These are phyloP conservation scores for Diplodia corticola DNA, from an alignment of 2,329 filamentous ascomycete species.

Conservation along the genomic window DNA sequence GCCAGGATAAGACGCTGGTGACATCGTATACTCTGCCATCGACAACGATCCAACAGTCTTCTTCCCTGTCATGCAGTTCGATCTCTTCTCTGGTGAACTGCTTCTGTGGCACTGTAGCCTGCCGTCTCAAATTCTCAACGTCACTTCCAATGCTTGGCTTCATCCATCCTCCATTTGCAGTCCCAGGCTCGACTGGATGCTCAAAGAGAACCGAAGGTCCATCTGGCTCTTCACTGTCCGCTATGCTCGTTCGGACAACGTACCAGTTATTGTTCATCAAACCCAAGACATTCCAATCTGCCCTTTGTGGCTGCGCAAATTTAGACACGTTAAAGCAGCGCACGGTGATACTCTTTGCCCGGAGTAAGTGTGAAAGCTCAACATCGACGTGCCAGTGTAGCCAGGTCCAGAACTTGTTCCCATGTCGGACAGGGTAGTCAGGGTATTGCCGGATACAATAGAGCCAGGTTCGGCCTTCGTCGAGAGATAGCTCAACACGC, in stretches of 20 bases:
- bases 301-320: constrained; percentile 51
- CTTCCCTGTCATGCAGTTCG: constrained; percentile 51
- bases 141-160: constrained; percentile 48
- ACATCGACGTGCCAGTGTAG: constrained; percentile 55
- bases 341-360: constrained; percentile 47
- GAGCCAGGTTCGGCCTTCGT: constrained; percentile 51
- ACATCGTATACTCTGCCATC: constrained; percentile 55
- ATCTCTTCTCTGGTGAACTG: constrained; percentile 57
- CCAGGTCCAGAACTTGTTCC: constrained; percentile 58
- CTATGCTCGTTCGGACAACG: constrained; percentile 44
- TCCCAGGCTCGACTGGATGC: constrained; percentile 48
- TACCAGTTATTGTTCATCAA: constrained; percentile 61
- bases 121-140: constrained; percentile 48
- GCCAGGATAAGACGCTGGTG: constrained; percentile 51
- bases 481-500: constrained; percentile 51
- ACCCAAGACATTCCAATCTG: constrained; percentile 53
- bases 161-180: constrained; percentile 54
- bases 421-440: constrained; percentile 51
- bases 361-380: constrained; percentile 46
- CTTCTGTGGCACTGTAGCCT: constrained; percentile 49
- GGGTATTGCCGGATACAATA: constrained; percentile 53
- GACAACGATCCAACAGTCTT: constrained; percentile 57
- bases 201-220: constrained; percentile 44
- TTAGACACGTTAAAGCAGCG: constrained; percentile 54
- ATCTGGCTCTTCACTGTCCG: constrained; percentile 35